Base-by-base conservation (phyloP, 2,329 filamentous ascomycete genomes). In the Raffaelea arxii region DNA sequence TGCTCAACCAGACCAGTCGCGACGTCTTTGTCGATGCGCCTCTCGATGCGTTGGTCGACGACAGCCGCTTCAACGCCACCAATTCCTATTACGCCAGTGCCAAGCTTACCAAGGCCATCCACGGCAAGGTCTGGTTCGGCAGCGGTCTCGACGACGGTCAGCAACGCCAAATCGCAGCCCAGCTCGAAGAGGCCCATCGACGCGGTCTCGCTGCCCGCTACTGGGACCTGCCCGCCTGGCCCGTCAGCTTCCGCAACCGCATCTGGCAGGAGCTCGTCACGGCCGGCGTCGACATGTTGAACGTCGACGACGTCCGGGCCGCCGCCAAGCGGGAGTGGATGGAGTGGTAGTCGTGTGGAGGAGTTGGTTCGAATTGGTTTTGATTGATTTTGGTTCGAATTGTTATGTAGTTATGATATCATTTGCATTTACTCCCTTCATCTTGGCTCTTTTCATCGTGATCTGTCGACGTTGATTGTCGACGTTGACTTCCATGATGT, bases 21-120 rank as follows among this genome's bases (percentile, higher is more conserved):
- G 78, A 84, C 58, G 65, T 78, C 46, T 84, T 84, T 61, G 81
- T 79, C 56, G 82, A 86, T 53, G 82, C 81, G 0, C 80, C 80
- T 0, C 56, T 71, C 4, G 50, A 58, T 1, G 6, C 6, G 16
- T 4, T 6, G 7, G 7, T 4, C 38, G 38, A 21, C 40, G 49
- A 51, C 9, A 55, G 54, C 11, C 32, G 35, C 0, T 82, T 73
- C 62, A 68, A 70, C 55, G 48, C 55, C 1, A 62, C 64, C 18
- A 86, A 84, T 59, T 82, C 78, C 4, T 81, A 78, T 62, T 86
- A 85, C 59, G 78, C 82, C 18, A 81, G 75, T 41, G 70, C 72
- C 3, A 71, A 75, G 16, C 81, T 86, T 56, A 62, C 60, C 18
- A 56, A 60, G 4, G 59, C 71, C 1, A 67, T 86, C 14, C n/a